phyloP scores from a whole-genome alignment of 768 basidiomycete species.

The Grammothele lineata region DNA sequence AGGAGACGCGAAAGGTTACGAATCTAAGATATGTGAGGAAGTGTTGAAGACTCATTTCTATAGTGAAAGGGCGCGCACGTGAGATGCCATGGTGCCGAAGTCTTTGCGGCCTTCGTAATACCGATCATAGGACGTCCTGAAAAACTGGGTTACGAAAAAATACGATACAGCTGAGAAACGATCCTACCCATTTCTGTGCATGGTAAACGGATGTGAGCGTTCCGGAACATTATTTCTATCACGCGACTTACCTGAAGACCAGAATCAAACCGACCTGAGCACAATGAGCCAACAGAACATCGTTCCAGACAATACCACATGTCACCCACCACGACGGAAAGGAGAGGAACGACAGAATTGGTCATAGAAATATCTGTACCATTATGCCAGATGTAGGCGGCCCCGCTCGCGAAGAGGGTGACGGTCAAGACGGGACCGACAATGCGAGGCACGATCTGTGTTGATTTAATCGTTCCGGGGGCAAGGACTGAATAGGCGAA shows the following conservation, averaged over 20 bases:
- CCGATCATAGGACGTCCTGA: constrained; percentile 79
- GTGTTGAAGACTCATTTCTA: background rate
- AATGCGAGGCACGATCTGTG: constrained; percentile 66
- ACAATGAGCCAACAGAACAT: background rate
- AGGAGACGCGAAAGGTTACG: constrained; percentile 75
- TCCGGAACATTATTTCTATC: background rate
- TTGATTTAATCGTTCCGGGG: no score
- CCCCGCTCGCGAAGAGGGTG: constrained; percentile 62
- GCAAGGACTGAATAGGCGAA: constrained; percentile 1
- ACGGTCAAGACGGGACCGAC: constrained; percentile 82
- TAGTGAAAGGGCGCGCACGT: constrained; percentile 32
- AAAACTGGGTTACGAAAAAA: no score
- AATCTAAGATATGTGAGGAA: constrained; percentile 29
- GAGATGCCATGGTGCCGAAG: constrained; percentile 67
- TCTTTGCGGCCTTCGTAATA: constrained; percentile 88
- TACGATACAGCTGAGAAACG: no score
- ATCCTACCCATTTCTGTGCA: constrained; percentile 62
- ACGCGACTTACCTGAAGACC: constrained; percentile 66
- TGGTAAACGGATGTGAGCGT: background rate
- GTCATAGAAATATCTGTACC: constrained; percentile 63
- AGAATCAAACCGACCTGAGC: constrained; percentile 82
- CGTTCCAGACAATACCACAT: background rate
- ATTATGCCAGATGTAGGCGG: constrained; percentile 54
- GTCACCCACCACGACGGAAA: constrained; percentile 79
- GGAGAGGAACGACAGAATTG: constrained; percentile 82